These are phyloP conservation scores for Leccinum obscurum DNA, from an alignment of 768 basidiomycete genomes.

Conservation along the genomic window DNA sequence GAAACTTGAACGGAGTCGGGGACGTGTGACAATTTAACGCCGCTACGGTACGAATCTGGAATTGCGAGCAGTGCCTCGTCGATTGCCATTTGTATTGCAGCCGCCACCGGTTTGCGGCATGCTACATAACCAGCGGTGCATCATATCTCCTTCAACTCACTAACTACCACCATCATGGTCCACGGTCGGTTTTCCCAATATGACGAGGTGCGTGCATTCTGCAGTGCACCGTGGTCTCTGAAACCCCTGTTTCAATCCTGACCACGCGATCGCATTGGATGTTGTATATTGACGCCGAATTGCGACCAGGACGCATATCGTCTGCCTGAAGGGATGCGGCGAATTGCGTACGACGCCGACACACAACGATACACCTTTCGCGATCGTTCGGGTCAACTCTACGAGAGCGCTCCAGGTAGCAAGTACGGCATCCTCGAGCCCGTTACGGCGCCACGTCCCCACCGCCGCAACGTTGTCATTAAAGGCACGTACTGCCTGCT, in stretches of 20 bases:
- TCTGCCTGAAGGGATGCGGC: constrained; percentile 44
- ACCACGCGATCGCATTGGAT: neutral
- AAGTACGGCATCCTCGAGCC: constrained; percentile 46
- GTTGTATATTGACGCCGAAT: constrained; percentile 1
- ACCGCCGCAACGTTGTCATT: constrained; percentile 28
- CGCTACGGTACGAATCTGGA: no score
- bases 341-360: constrained; percentile 57
- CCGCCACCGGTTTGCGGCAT: no score
- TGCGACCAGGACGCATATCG: constrained; percentile 35
- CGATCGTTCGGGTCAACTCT: constrained; percentile 45
- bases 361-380: constrained; percentile 50
- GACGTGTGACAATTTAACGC: no score
- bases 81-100: no score
- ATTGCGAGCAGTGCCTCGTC: no score
- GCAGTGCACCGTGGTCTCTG: neutral
- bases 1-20: no score
- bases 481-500: constrained; percentile 14
- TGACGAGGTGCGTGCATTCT: constrained; percentile 22
- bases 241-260: neutral
- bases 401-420: constrained; percentile 45
- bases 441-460: constrained; percentile 26
- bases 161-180: constrained; percentile 10
- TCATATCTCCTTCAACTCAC: no score
- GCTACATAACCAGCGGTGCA: neutral
- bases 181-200: constrained; percentile 24